phyloP scores from a whole-genome alignment of 768 basidiomycete genomes.

The Tylopilus rubrobrunneus region DNA sequence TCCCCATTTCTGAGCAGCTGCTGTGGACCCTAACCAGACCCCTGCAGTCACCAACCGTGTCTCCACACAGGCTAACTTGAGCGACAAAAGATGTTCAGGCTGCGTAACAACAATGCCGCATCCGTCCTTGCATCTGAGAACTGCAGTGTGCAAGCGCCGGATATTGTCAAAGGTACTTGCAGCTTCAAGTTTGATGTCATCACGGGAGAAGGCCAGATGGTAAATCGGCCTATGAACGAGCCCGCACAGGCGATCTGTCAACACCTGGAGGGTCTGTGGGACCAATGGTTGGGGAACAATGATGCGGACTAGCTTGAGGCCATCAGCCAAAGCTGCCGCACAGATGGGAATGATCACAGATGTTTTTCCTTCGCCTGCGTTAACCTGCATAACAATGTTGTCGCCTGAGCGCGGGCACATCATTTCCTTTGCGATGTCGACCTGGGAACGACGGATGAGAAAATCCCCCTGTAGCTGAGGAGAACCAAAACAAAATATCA shows the following conservation, averaged over 20 bases:
- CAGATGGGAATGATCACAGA: conserved; percentile 44
- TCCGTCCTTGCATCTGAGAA: too few species aligned
- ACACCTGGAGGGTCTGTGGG: conserved; percentile 46
- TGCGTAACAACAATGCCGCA: conserved; percentile 46
- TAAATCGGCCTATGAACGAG: conserved; percentile 46
- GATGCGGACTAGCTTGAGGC: conserved; percentile 38
- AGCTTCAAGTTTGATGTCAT: too few species aligned
- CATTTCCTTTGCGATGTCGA: conserved; percentile 43
- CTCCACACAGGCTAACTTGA: conserved; percentile 45
- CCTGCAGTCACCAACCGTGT: conserved; percentile 13
- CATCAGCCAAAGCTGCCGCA: conserved; percentile 38
- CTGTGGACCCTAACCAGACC: not conserved
- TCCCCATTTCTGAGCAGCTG: not conserved
- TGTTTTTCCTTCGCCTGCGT: not conserved
- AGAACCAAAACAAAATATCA: not conserved
- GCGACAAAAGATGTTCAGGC: conserved; percentile 52
- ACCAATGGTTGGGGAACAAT: conserved; percentile 37
- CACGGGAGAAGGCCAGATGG: conserved; percentile 42
- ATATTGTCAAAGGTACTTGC: too few species aligned
- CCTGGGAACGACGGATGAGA: conserved; percentile 40
- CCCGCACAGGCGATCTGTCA: conserved; percentile 40
- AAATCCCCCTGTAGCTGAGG: conserved; percentile 45
- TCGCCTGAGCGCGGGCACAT: conserved; percentile 33
- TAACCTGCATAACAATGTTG: conserved; percentile 46
- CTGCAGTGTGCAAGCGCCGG: too few species aligned